Conservation (phyloP, 352 stramenopile species). For the Globisporangium apiculatum region DNA sequence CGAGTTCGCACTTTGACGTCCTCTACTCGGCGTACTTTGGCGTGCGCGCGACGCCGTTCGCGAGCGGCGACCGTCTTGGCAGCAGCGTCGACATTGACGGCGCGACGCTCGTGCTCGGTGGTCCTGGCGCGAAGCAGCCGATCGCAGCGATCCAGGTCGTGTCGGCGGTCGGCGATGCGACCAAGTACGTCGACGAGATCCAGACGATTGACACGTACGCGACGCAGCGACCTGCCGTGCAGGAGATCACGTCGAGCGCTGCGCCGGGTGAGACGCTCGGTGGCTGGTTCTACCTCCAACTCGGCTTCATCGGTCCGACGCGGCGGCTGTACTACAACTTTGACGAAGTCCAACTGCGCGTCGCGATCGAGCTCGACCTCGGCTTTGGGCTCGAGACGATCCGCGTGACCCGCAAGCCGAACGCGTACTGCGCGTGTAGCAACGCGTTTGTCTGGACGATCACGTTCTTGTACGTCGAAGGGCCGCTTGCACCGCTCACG, state of each 20-base stretch:
- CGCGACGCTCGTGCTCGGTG: constrained; percentile 64
- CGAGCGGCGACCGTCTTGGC: constrained; percentile 48
- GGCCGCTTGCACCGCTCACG: constrained; percentile 39
- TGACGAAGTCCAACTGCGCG: constrained; percentile 51
- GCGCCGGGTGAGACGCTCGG: constrained; percentile 55
- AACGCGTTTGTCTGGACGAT: constrained; percentile 73
- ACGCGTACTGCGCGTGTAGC: constrained; percentile 65
- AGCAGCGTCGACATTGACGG: constrained; percentile 61
- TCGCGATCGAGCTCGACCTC: constrained; percentile 74
- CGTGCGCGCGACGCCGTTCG: constrained; percentile 49
- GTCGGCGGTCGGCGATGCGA: constrained; percentile 36
- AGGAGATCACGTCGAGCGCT: constrained; percentile 64
- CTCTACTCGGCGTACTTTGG: constrained; percentile 68
- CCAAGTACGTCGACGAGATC: constrained; percentile 59
- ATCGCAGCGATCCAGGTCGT: constrained; percentile 73
- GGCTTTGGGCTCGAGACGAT: constrained; percentile 55
- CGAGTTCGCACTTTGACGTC: constrained; percentile 50
- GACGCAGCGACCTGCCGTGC: constrained; percentile 47
- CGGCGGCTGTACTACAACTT: constrained; percentile 61
- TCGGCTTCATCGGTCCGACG: constrained; percentile 44
- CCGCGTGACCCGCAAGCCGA: constrained; percentile 40
- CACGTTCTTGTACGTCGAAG: constrained; percentile 68
- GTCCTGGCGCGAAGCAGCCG: constrained; percentile 41
- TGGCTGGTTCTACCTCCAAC: constrained; percentile 65
- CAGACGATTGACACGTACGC: constrained; percentile 54